phyloP scores from a whole-genome alignment of 23 red algal species.

The Gracilaria vermiculophylla region DNA sequence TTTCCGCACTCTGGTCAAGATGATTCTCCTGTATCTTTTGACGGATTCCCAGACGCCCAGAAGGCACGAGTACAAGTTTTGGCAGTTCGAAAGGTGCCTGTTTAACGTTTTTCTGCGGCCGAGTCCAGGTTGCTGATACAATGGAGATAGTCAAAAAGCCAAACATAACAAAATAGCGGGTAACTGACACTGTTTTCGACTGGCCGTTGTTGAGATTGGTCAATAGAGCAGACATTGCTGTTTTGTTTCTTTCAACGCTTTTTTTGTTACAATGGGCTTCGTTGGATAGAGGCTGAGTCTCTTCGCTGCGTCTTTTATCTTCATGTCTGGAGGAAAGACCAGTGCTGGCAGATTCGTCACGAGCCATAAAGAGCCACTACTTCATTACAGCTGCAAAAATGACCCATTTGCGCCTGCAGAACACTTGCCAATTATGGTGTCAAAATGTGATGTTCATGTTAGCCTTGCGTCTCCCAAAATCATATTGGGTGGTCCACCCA shows the following conservation, averaged over 20 bases:
- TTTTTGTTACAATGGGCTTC: not conserved
- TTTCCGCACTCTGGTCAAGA: not conserved
- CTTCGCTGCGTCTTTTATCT: no score
- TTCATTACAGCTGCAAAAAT: no score
- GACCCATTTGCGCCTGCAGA: no score
- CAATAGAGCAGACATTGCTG: not conserved
- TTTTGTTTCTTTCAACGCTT: not conserved
- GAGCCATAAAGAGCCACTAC: no score
- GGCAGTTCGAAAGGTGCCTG: not conserved
- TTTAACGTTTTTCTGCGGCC: not conserved
- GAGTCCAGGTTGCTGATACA: slow-evolving; percentile 6
- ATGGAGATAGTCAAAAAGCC: not conserved
- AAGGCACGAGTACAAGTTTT: slow-evolving; percentile 5
- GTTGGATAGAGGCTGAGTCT: no score
- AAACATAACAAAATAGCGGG: not conserved
- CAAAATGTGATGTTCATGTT: no score
- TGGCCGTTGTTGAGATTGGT: not conserved
- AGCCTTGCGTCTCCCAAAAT: no score
- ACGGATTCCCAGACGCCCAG: not conserved
- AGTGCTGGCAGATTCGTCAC: not conserved
- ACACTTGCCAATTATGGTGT: no score
- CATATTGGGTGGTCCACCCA: no score
- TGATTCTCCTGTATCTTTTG: not conserved
- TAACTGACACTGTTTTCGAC: not conserved
- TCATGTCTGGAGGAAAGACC: not conserved